Evolutionary conservation across 768 basidiomycete species (phyloP), one percentile per base, ranked within the genome.

Genomic region (Tulasnella calospora): DNA sequence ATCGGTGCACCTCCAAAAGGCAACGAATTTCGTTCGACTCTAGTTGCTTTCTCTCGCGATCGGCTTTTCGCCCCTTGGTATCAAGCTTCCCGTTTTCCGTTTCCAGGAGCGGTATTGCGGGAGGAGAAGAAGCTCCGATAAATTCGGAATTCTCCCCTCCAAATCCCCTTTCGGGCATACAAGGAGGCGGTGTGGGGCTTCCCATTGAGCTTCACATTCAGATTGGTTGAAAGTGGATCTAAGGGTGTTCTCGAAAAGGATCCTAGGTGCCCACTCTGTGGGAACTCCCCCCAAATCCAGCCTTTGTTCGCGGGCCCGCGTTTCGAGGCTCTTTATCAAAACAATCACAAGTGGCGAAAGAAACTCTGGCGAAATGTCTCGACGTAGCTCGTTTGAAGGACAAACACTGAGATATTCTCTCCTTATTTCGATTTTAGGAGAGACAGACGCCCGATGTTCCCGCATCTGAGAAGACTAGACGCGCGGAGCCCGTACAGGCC

Each of bases 151-250:
- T 67, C 61, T 35, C 27, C 33, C 61, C 61, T 67, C 61, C 61
- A 67, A 67, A 67, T 67, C 61, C 61, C 61, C 61, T 35, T 67
- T 35, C 51, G 51, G 61, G 61, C 27, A 67, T 13, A n/a, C 27
- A 23, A 51, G 1, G 51, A 33, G 33, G 61, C 61, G 13, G 61
- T 67, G 61, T 61, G 15, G 6, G 21, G n/a, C 1, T 35, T 17
- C 27, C 61, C 6, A 15, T 30, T 67, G 15, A 15, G 13, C 33
- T 23, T 15, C 12, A 67, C 4, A 27, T 67, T 67, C 61, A 67
- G 61, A 67, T 67, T 67, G 61, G 61, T 67, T 67, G 61, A 67
- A 67, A 15, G 61, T 67, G 61, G 61, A 67, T 67, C 61, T 67
- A 67, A 27, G 61, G 61, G 23, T 67, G 15, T 5, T 6, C 61